Conservation (phyloP, 139 green algal genomes). For the Micromonas pusilla region DNA sequence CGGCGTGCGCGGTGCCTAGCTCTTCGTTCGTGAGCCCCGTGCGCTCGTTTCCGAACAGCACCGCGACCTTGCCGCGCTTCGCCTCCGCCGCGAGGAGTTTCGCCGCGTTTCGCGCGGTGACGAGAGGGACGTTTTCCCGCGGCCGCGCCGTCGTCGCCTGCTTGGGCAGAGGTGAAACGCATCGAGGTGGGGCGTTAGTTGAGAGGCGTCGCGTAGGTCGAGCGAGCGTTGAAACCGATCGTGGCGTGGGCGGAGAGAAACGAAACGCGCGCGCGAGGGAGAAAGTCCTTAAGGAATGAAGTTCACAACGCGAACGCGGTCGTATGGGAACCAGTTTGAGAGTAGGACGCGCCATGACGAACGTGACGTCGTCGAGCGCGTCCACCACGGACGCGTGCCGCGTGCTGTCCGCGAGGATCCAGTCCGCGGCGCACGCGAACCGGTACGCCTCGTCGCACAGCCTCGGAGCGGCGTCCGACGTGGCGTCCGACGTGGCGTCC, state of each 20-base stretch:
- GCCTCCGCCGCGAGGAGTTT: constrained; percentile 1
- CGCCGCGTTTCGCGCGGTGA: constrained; percentile 20
- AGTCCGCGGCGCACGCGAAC: constrained; percentile 26
- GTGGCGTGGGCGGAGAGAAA: too few species aligned
- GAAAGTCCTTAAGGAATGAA: too few species aligned
- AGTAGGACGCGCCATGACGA: constrained; percentile 30
- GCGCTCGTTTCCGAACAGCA: constrained; percentile 38
- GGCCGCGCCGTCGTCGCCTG: constrained; percentile 19
- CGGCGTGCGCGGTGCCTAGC: constrained; percentile 6
- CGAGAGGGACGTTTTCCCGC: not conserved
- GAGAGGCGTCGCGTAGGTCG: too few species aligned
- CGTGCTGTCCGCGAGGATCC: constrained; percentile 7
- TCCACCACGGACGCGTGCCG: not conserved
- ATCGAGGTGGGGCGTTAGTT: too few species aligned
- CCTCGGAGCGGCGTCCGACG: not conserved
- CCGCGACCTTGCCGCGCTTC: constrained; percentile 10
- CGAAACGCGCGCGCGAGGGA: too few species aligned
- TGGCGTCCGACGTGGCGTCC: not conserved
- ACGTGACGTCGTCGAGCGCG: constrained; percentile 11
- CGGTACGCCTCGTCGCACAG: not conserved
- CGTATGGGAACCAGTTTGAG: too few species aligned
- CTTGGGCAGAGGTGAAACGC: too few species aligned
- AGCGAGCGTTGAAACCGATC: too few species aligned
- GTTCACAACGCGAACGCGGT: too few species aligned
- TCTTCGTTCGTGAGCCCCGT: constrained; percentile 32